Evolutionary conservation across 441 rosid genomes (phyloP).

Genomic region (Croton setiger): DNA sequence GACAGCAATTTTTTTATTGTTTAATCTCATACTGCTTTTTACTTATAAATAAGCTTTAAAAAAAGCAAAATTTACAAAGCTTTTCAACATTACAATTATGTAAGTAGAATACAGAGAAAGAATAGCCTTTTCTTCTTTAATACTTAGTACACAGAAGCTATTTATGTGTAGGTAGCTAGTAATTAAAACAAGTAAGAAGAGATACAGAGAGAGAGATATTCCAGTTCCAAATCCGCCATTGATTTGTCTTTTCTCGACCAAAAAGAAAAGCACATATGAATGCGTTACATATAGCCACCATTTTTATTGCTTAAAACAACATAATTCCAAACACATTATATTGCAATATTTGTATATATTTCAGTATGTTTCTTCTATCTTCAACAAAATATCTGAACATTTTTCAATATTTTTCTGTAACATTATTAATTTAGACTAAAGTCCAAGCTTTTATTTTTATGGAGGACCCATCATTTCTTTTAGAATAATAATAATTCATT

Average conservation of each 20-base stretch:
- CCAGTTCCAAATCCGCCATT: not conserved
- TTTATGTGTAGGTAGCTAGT: too few species aligned
- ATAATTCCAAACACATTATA: not conserved
- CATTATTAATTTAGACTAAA: not conserved
- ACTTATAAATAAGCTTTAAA: not conserved
- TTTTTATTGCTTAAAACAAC: not conserved
- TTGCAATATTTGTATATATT: not conserved
- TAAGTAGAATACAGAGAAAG: too few species aligned
- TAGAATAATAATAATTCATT: not conserved
- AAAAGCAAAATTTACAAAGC: not conserved
- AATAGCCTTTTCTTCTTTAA: not conserved
- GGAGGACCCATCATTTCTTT: not conserved
- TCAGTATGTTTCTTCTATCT: not conserved
- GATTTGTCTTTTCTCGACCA: not conserved
- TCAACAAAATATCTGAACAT: not conserved
- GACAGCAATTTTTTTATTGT: not conserved
- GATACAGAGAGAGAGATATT: not conserved
- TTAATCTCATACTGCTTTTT: not conserved
- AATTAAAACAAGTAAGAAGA: too few species aligned
- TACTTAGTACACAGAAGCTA: not conserved
- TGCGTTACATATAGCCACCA: not conserved
- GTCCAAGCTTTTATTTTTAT: not conserved
- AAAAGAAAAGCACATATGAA: not conserved
- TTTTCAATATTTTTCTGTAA: not conserved
- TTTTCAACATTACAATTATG: slow-evolving; percentile 4